phyloP scores from a whole-genome alignment of 2,329 filamentous ascomycete species.

The Diplodia mutila region DNA sequence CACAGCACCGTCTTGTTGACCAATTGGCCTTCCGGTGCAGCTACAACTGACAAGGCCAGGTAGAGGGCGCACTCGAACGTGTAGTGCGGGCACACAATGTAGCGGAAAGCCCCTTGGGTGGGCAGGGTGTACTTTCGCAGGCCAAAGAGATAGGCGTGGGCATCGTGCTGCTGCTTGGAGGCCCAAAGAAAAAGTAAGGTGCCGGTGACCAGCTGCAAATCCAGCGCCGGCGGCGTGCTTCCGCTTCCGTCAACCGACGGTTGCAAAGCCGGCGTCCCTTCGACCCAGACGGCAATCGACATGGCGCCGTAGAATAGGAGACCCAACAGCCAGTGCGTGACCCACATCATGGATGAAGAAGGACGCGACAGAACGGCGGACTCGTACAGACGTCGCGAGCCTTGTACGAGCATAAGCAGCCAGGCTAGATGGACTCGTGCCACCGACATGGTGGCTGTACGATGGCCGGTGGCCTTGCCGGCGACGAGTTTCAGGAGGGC shows the following conservation, averaged over 20 bases:
- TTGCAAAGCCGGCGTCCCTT: constrained; percentile 55
- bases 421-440: constrained; percentile 68
- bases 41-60: constrained; percentile 71
- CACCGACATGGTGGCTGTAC: constrained; percentile 55
- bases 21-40: constrained; percentile 67
- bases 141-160: constrained; percentile 52
- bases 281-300: constrained; percentile 80
- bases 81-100: constrained; percentile 85
- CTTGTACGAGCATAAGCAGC: constrained; percentile 76
- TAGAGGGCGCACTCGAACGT: constrained; percentile 87
- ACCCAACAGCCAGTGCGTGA: constrained; percentile 81
- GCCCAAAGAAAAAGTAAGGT: constrained; percentile 69
- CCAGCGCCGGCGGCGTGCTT: background rate
- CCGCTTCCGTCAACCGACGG: background rate
- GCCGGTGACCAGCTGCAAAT: constrained; percentile 6
- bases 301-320: constrained; percentile 75
- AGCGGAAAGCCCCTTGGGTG: constrained; percentile 69
- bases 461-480: constrained; percentile 47
- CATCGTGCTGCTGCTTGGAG: constrained; percentile 72
- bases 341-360: constrained; percentile 79
- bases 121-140: constrained; percentile 72
- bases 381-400: constrained; percentile 75
- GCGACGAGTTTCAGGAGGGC: constrained; percentile 47
- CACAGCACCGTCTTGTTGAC: constrained; percentile 75
- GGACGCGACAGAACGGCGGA: constrained; percentile 59